Conservation (phyloP, 805 yeast genomes). For the Wickerhamiella bombiphila region DNA sequence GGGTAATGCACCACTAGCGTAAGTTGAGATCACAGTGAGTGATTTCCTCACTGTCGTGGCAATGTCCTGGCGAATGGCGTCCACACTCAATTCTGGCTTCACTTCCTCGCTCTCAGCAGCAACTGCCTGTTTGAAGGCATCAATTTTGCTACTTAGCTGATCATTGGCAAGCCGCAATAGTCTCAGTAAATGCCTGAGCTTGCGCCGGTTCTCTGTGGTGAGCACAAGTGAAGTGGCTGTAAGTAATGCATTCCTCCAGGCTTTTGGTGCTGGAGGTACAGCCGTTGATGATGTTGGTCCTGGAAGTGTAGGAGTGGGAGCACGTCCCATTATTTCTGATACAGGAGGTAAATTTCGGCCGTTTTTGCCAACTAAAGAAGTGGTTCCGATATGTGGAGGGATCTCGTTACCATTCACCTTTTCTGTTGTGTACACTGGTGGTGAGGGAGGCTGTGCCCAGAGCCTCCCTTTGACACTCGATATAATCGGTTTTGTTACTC, state of each 20-base stretch:
- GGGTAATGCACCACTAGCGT: slow-evolving; percentile 60
- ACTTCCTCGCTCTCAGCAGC: slow-evolving; percentile 15
- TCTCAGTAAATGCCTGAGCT: slow-evolving; percentile 13
- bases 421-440: slow-evolving; percentile 1
- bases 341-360: background rate
- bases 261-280: slow-evolving; percentile 4
- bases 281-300: slow-evolving; percentile 4
- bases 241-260: slow-evolving; percentile 21
- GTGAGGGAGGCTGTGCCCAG: slow-evolving; percentile 1
- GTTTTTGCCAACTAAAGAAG: background rate
- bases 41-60: slow-evolving; percentile 81
- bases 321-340: slow-evolving; percentile 1
- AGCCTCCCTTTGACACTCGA: background rate
- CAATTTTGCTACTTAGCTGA: slow-evolving; percentile 14
- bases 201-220: slow-evolving; percentile 23
- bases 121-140: slow-evolving; percentile 16
- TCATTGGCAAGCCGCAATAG: slow-evolving; percentile 17
- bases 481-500: slow-evolving; percentile 1
- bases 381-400: background rate
- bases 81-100: slow-evolving; percentile 18
- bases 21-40: slow-evolving; percentile 70
- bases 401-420: background rate
- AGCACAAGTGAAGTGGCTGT: slow-evolving; percentile 28
- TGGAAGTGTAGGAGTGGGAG: background rate
- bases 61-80: slow-evolving; percentile 57